These are phyloP conservation scores for Vaccinium macrocarpon DNA, from an alignment of 148 eudicot species.

Conservation along the genomic window DNA sequence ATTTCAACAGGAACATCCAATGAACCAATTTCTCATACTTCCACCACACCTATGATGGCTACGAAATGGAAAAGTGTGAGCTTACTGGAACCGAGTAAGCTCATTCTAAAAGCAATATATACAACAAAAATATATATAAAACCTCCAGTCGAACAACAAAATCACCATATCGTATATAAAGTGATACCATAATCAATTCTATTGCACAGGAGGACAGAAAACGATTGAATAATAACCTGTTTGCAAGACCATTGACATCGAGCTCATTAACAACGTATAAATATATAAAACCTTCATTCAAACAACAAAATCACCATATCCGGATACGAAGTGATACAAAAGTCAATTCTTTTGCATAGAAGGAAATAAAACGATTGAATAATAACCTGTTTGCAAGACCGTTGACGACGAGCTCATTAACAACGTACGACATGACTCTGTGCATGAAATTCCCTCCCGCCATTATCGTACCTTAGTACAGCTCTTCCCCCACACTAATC, in stretches of 20 bases:
- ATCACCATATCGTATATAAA: not conserved
- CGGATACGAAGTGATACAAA: not conserved
- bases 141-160: not conserved
- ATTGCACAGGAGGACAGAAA: not conserved
- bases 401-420: constrained; percentile 62
- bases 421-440: constrained; percentile 61
- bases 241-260: constrained; percentile 33
- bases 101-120: not conserved
- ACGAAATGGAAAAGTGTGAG: not conserved
- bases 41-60: not conserved
- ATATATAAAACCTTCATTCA: not conserved
- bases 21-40: not conserved
- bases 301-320: not conserved
- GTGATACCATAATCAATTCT: not conserved
- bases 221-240: not conserved
- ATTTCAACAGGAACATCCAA: not conserved
- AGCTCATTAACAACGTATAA: constrained; percentile 62
- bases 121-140: not conserved
- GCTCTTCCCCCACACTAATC: not conserved
- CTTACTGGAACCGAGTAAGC: not conserved
- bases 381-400: not conserved
- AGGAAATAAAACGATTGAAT: not conserved
- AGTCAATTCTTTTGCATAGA: not conserved
- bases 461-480: constrained; percentile 29
- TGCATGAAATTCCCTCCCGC: constrained; percentile 72